Evolutionary conservation across 2,329 filamentous ascomycete species (phyloP), one percentile per base, ranked within the genome.

Genomic region (Neofusicoccum ribis): DNA sequence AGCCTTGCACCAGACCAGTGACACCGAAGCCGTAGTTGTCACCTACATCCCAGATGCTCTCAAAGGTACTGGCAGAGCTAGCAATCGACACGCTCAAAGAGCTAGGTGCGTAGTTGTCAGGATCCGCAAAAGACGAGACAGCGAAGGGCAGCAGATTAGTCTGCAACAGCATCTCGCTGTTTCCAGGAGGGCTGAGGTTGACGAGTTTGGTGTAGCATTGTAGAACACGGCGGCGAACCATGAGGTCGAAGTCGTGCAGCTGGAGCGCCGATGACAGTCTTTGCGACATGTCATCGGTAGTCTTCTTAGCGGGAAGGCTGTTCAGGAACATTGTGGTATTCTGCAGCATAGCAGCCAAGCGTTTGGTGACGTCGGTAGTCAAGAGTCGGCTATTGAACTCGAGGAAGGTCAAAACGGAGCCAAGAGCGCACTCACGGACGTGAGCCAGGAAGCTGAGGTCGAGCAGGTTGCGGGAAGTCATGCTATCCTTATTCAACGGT

Each of bases 1-100:
- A 93, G 0, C 92, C 91, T 23, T 87, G 85, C 1, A 96, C 88
- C 23, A 98, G 81, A 1, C 93, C 92, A 9, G 92, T 96, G 15
- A 99, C 89, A 2, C 96, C 95, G 76, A 97, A 98, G 0, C 93
- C 94, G 71, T 89, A 93, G 73, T 98, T 98, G 76, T 99, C 95
- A 8, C 89, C 91, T 6, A 97, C 87, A 68, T 98, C 94, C 95
- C 95, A 99, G 44, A 99, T 87, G 0, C 89, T 93, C 72, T 99
- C 95, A 72, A 98, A 97, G 2, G 88, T 91, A 5, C 91, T 92
- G 1, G 93, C 91, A 15, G 93, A 91, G 69, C 90, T 95, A 17
- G 94, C 94, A 72, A 99, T 97, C 0, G 93, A 92, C 54, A 98
- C 77, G 1, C 93, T 94, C 71, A 88, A 94, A 2, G 51, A 50